Evolutionary conservation across 345 rosid genomes (phyloP).

Genomic region (Clarkia xantiana): DNA sequence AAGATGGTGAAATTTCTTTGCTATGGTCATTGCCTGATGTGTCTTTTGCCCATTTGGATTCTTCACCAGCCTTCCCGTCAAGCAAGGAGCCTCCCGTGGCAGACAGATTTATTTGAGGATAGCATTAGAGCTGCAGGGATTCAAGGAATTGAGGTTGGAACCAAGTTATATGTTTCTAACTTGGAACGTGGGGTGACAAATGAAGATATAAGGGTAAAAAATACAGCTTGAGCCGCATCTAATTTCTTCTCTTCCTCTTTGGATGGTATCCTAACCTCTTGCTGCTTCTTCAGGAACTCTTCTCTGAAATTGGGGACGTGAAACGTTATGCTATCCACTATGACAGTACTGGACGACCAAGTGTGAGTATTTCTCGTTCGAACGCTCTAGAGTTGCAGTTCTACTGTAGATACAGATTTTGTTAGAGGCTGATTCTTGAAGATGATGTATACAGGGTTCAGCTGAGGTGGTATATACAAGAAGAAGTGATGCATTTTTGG

Average conservation of each 20-base stretch:
- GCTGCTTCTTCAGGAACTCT: conserved; percentile 56
- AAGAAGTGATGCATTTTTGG: conserved; percentile 79
- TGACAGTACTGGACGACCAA: conserved; percentile 61
- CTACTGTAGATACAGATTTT: too few relatives aligned
- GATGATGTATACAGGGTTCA: conserved; percentile 48
- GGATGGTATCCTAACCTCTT: conserved; percentile 7
- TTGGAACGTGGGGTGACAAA: conserved; percentile 78
- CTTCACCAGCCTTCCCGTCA: conserved; percentile 57
- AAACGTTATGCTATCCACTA: conserved; percentile 77
- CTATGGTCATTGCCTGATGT: conserved; percentile 32
- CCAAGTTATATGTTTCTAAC: conserved; percentile 73
- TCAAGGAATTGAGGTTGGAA: conserved; percentile 64
- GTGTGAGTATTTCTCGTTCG: conserved; percentile 45
- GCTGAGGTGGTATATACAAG: conserved; percentile 86
- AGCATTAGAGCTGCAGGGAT: conserved; percentile 87
- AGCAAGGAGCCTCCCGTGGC: conserved; percentile 67
- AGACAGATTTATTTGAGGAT: conserved; percentile 83
- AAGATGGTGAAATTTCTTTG: conserved; percentile 27
- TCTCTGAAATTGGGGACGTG: conserved; percentile 77
- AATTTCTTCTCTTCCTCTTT: conserved; percentile 10
- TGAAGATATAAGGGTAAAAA: conserved; percentile 83
- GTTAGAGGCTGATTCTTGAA: neutral
- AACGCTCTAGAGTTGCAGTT: too few relatives aligned
- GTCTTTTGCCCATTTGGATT: conserved; percentile 15
- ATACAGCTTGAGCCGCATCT: conserved; percentile 12